These are phyloP conservation scores for Protea cynaroides DNA, from an alignment of 164 flowering plant genomes.

Conservation along the genomic window DNA sequence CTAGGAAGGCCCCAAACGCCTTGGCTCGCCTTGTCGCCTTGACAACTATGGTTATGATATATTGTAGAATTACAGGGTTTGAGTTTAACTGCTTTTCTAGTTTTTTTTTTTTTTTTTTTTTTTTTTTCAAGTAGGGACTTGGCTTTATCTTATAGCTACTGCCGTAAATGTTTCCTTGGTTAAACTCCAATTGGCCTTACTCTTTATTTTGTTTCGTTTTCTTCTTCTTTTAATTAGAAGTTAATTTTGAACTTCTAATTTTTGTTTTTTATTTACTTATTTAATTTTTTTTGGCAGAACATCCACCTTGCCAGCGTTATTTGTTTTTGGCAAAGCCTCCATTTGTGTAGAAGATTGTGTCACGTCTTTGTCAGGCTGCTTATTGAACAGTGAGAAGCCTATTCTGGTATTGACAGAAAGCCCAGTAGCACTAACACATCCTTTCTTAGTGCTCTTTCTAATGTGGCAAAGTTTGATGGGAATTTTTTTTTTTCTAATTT, in stretches of 20 bases:
- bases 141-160: background rate
- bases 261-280: background rate
- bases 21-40: too few relatives aligned
- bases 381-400: conserved; percentile 39
- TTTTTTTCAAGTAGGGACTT: background rate
- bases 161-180: background rate
- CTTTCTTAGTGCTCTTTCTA: too few relatives aligned
- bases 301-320: conserved; percentile 73
- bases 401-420: conserved; percentile 42
- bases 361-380: conserved; percentile 30
- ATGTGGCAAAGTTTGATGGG: too few relatives aligned
- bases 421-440: background rate
- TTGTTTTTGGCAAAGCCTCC: conserved; percentile 75
- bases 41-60: too few relatives aligned
- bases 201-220: background rate
- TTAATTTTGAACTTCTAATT: too few relatives aligned
- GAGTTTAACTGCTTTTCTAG: too few relatives aligned
- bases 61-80: too few relatives aligned
- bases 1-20: too few relatives aligned
- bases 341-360: conserved; percentile 43
- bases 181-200: background rate
- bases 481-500: too few relatives aligned
- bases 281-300: conserved; percentile 44
- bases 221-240: background rate
- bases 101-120: too few relatives aligned